Base-by-base conservation (phyloP, 2,329 filamentous ascomycete species). In the Dendrostoma leiphaemia region DNA sequence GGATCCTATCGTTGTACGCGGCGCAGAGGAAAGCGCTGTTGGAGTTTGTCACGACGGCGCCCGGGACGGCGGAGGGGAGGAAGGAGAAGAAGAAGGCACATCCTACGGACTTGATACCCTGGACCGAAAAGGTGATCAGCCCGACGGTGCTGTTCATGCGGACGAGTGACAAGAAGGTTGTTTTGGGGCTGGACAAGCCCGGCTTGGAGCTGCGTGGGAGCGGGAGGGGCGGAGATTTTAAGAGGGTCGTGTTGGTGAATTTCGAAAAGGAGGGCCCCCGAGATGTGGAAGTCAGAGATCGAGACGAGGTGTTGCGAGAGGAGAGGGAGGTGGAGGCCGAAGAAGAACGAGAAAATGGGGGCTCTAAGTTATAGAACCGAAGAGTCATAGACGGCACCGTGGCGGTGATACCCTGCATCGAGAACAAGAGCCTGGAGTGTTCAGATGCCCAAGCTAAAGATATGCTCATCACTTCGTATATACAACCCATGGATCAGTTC, bases 91-190 rank as follows among this genome's bases (percentile, higher is more conserved):
- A 62, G 35, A 52, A 56, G 34, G 46, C 44, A 24, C 73, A 81
- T 37, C 65, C 64, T 1, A 77, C 77, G 15, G 67, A 74, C 5
- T 38, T 54, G 28, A 80, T 82, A n/a, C 65, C 78, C 0, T 86
- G 82, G 82, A 73, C 69, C 0, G 77, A 85, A 5, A 84, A 85
- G 65, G 78, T 80, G n/a, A 86, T 88, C 53, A 79, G 79, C 58
- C 83, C 85, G 3, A 69, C 71, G 3, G 68, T 68, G 12, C 49
- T 84, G 7, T 73, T 79, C 17, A 62, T 78, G 53, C 67, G 74
- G 43, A 68, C 70, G 44, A 63, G 64, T 3, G 79, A 81, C 53
- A 72, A 72, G 10, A 71, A 80, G 48, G 63, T 74, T 10, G 78
- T 86, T 2, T 63, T 88, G 35, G 79, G 71, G 0, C 64, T 88